Conservation (phyloP, 768 basidiomycete genomes). For the Xerocomellus amylosporus region DNA sequence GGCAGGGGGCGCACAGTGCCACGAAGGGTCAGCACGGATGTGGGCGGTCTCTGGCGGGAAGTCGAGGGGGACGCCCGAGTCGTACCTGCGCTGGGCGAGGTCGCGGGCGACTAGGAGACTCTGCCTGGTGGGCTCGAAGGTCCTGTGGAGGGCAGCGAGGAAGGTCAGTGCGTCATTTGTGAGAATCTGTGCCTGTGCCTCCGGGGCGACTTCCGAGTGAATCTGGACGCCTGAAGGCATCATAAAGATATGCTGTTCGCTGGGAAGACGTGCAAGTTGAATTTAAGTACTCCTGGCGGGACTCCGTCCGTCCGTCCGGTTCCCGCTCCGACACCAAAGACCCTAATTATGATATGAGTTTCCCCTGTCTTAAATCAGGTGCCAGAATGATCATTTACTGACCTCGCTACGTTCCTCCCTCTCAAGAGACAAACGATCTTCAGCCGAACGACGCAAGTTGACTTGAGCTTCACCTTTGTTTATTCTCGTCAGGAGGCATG, state of each 20-base stretch:
- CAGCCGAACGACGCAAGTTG: too few species aligned
- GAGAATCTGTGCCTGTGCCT: constrained; percentile 78
- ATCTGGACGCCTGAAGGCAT: constrained; percentile 67
- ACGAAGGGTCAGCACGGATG: constrained; percentile 85
- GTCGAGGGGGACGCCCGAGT: constrained; percentile 77
- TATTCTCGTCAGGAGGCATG: too few species aligned
- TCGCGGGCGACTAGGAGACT: constrained; percentile 75
- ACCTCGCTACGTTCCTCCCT: too few species aligned
- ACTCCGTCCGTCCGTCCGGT: constrained; percentile 37
- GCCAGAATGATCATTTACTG: neutral
- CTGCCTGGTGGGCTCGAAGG: constrained; percentile 88
- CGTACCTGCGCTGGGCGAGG: constrained; percentile 71
- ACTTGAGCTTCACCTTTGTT: too few species aligned
- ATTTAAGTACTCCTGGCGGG: constrained; percentile 41
- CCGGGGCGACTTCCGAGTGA: constrained; percentile 55
- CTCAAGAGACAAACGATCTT: too few species aligned
- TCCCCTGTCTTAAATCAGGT: constrained; percentile 7
- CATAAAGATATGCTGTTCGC: constrained; percentile 22
- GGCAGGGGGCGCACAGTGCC: constrained; percentile 89
- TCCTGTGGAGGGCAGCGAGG: constrained; percentile 89
- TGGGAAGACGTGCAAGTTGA: constrained; percentile 17
- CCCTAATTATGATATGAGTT: too few species aligned
- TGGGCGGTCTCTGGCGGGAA: constrained; percentile 87
- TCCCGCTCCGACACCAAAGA: constrained; percentile 32
- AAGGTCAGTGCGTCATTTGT: constrained; percentile 84